Conservation (phyloP, 2,329 filamentous ascomycete species). For the Camillea tinctor region DNA sequence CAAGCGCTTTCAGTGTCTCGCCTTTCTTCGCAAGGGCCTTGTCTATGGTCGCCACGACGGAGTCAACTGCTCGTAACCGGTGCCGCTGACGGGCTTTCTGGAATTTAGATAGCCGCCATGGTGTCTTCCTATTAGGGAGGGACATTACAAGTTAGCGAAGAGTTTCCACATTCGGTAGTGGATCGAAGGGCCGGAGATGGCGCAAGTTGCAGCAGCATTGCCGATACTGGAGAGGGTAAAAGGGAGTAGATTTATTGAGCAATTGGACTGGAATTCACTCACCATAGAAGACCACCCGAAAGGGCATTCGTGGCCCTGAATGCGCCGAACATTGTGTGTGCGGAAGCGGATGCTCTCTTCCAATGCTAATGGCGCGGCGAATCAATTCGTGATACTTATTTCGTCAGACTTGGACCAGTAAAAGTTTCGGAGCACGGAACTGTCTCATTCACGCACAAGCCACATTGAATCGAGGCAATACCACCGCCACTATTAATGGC, state of each 20-base stretch:
- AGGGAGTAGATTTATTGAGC: neutral
- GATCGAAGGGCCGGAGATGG: neutral
- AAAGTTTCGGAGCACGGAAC: conserved; percentile 20
- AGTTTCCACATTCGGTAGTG: neutral
- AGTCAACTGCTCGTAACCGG: conserved; percentile 81
- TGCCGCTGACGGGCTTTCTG: conserved; percentile 86
- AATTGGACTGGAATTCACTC: conserved; percentile 24
- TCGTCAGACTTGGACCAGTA: conserved; percentile 5
- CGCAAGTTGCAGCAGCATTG: neutral
- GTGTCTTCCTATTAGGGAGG: conserved; percentile 70
- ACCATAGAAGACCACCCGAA: conserved; percentile 81
- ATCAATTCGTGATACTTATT: conserved; percentile 8
- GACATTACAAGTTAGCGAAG: neutral
- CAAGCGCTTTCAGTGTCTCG: conserved; percentile 71
- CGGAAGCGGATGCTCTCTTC: conserved; percentile 10
- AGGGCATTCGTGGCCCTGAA: conserved; percentile 78
- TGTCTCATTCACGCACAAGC: neutral
- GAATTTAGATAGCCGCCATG: conserved; percentile 89
- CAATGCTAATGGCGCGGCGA: neutral
- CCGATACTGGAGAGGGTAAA: neutral
- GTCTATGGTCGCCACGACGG: conserved; percentile 80
- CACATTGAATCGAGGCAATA: neutral
- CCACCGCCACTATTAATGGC: neutral
- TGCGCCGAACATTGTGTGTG: conserved; percentile 71
- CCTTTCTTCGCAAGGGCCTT: conserved; percentile 73